Evolutionary conservation across 441 rosid species (phyloP).

Genomic region (Pelargonium fulgidum): DNA sequence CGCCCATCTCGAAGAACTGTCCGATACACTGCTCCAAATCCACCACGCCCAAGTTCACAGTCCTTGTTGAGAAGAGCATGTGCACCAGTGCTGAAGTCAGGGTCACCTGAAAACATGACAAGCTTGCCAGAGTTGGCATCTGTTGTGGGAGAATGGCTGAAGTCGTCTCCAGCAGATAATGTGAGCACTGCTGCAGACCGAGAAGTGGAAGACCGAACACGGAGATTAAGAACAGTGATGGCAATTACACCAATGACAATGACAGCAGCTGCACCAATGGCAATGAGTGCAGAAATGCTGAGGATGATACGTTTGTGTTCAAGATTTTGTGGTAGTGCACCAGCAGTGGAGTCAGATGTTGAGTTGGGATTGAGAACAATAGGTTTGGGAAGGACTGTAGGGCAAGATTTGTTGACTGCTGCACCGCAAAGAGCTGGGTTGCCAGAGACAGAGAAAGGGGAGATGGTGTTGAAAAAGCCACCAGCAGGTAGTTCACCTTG

Average conservation of each 20-base stretch:
- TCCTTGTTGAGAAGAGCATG: conserved; percentile 70
- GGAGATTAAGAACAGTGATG: conserved; percentile 63
- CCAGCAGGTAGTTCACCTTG: conserved; percentile 64
- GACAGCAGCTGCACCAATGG: conserved; percentile 68
- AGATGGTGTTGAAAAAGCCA: conserved; percentile 50
- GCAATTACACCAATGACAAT: conserved; percentile 68
- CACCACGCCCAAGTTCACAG: conserved; percentile 71
- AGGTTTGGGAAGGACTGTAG: conserved; percentile 60
- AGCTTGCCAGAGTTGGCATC: conserved; percentile 78
- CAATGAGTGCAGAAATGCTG: conserved; percentile 64
- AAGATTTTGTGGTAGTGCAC: conserved; percentile 27
- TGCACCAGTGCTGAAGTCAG: conserved; percentile 64
- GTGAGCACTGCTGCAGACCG: conserved; percentile 53
- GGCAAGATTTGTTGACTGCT: conserved; percentile 54
- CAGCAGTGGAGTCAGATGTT: conserved; percentile 38
- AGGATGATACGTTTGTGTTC: conserved; percentile 58
- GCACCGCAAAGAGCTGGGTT: conserved; percentile 65
- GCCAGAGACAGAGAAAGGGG: conserved; percentile 47
- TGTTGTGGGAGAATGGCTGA: conserved; percentile 53
- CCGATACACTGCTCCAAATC: conserved; percentile 64
- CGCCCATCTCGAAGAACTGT: conserved; percentile 53
- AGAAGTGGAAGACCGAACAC: conserved; percentile 45
- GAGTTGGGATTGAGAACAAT: conserved; percentile 65
- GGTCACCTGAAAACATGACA: conserved; percentile 71
- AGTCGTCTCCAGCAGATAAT: conserved; percentile 54